A percentile compares a stretch with the other conserved stretches of the same genome.
Evolutionary conservation across 768 basidiomycete species (phyloP).

Genomic region (Auricularia sp.): DNA sequence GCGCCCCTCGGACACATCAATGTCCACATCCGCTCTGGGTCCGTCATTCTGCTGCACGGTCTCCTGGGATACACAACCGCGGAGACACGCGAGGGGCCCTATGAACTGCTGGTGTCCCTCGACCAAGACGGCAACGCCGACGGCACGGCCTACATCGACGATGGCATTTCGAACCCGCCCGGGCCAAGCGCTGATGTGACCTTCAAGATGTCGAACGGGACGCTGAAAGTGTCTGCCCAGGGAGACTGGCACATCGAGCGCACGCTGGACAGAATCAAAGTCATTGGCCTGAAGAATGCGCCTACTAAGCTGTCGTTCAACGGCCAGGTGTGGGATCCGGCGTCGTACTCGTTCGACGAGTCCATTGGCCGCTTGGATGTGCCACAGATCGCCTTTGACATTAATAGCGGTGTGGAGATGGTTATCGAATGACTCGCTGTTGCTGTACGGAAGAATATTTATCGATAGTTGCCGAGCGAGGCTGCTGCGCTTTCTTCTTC

Average conservation of each 20-base stretch:
- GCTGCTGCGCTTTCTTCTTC: no score
- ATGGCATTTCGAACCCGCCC: conserved; percentile 54
- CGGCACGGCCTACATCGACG: conserved; percentile 59
- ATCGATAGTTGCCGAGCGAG: no score
- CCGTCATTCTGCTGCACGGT: conserved; percentile 57
- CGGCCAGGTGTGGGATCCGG: no score
- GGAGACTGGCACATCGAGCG: conserved; percentile 19
- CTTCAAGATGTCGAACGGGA: conserved; percentile 28
- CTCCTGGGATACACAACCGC: conserved; percentile 52
- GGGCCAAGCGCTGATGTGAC: conserved; percentile 38
- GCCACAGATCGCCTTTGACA: no score
- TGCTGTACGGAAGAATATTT: no score
- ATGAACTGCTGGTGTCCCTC: conserved; percentile 51
- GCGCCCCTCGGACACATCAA: conserved; percentile 72
- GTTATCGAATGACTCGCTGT: no score
- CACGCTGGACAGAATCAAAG: no score
- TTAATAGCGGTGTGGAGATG: no score
- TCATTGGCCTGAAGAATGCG: no score
- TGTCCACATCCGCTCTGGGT: conserved; percentile 59
- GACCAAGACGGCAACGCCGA: conserved; percentile 36
- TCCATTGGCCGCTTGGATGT: no score
- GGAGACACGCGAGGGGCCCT: conserved; percentile 54
- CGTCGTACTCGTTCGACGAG: no score
- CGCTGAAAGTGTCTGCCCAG: conserved; percentile 16
- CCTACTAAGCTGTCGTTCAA: no score